These are phyloP conservation scores for Sclerotinia sclerotiorum DNA, from an alignment of 2,329 filamentous ascomycete species.

Conservation along the genomic window DNA sequence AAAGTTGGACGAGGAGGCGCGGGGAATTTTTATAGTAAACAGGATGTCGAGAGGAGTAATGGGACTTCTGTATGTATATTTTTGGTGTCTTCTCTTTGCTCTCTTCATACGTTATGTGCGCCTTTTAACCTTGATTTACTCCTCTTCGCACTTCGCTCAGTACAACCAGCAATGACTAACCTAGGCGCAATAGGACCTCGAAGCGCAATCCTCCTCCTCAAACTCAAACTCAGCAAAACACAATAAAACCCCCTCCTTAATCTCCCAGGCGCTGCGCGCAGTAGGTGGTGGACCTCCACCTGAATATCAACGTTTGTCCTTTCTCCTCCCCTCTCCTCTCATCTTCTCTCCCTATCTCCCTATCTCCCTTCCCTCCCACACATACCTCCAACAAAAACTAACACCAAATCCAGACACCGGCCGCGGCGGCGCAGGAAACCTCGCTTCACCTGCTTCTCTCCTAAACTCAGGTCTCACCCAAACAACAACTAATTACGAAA, in stretches of 20 bases:
- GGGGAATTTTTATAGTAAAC: slow-evolving; percentile 59
- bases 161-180: neutral
- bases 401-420: slow-evolving; percentile 41
- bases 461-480: slow-evolving; percentile 27
- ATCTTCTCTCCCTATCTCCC: neutral
- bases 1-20: slow-evolving; percentile 62
- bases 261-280: neutral
- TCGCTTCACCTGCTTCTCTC: slow-evolving; percentile 40
- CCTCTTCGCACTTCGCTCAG: slow-evolving; percentile 6
- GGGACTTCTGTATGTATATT: slow-evolving; percentile 16
- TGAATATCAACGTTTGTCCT: slow-evolving; percentile 41
- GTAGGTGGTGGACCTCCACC: slow-evolving; percentile 21
- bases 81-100: neutral
- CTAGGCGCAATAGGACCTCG: slow-evolving; percentile 42
- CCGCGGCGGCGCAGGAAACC: slow-evolving; percentile 64
- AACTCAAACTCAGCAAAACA: slow-evolving; percentile 20
- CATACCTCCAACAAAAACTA: neutral
- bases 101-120: neutral
- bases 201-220: slow-evolving; percentile 33
- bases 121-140: slow-evolving; percentile 13
- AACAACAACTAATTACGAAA: slow-evolving; percentile 24
- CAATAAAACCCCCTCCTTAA: neutral
- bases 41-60: slow-evolving; percentile 46
- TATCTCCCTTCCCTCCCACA: neutral
- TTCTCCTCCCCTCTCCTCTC: no score